Evolutionary conservation across 2,329 filamentous ascomycete genomes (phyloP).

Genomic region (Periconia macrospinosa): DNA sequence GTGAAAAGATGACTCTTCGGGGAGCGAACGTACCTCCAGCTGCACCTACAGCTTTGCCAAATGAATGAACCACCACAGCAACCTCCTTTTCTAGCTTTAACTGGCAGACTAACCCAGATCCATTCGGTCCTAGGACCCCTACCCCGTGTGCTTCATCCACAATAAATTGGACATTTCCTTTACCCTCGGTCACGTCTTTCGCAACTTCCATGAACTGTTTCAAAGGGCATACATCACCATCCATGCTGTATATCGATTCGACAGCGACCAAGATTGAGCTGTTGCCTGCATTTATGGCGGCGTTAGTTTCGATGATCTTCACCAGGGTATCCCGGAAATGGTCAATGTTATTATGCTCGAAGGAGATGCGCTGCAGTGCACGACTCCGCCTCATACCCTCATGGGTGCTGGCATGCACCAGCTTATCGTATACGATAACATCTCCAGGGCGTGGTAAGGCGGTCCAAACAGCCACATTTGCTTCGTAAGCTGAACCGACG

Average conservation of each 20-base stretch:
- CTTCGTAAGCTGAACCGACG: conserved; percentile 54
- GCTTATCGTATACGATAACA: conserved; percentile 70
- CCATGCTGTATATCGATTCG: conserved; percentile 69
- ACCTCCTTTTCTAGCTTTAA: conserved; percentile 31
- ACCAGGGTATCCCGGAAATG: conserved; percentile 46
- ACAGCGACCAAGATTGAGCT: conserved; percentile 30
- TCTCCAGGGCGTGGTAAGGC: conserved; percentile 57
- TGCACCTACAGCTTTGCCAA: conserved; percentile 26
- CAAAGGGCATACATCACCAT: conserved; percentile 71
- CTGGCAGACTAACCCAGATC: conserved; percentile 56
- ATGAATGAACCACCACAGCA: conserved; percentile 28
- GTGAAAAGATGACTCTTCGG: background rate
- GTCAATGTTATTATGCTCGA: conserved; percentile 59
- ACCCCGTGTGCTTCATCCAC: conserved; percentile 70
- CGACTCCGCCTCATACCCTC: conserved; percentile 72
- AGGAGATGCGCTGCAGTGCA: conserved; percentile 50
- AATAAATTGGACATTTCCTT: conserved; percentile 63
- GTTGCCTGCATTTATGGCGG: conserved; percentile 30
- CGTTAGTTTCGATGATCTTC: background rate
- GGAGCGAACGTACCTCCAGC: conserved; percentile 23
- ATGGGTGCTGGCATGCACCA: conserved; percentile 76
- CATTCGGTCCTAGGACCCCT: conserved; percentile 59
- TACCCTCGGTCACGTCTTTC: conserved; percentile 52
- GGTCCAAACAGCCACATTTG: conserved; percentile 44
- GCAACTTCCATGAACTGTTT: conserved; percentile 60